These are phyloP conservation scores for Blastobotrys indianensis DNA, from an alignment of 1,139 yeast species.

Conservation along the genomic window DNA sequence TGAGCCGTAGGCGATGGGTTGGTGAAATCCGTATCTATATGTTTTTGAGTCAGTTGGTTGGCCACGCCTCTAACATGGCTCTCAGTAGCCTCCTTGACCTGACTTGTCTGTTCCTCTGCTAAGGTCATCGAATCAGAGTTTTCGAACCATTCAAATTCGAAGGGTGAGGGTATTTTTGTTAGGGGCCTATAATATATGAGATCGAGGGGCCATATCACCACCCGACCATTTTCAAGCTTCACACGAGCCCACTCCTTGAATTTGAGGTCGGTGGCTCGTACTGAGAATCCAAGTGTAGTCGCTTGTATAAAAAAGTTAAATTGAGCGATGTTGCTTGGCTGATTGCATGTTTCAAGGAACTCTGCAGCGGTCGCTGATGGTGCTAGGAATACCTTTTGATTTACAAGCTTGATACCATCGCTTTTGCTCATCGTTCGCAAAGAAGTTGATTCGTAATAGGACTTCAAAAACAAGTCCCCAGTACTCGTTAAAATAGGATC, in stretches of 20 bases:
- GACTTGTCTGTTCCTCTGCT: too few relatives aligned
- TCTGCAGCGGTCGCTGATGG: conserved; percentile 76
- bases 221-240: conserved; percentile 16
- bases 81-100: too few relatives aligned
- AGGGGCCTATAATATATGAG: conserved; percentile 14
- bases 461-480: conserved; percentile 31
- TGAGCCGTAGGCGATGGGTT: too few relatives aligned
- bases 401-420: conserved; percentile 16
- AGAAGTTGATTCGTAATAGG: conserved; percentile 21
- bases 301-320: conserved; percentile 45
- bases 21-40: too few relatives aligned
- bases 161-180: not conserved
- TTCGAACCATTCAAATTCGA: conserved; percentile 11
- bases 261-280: conserved; percentile 18
- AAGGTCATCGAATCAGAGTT: too few relatives aligned
- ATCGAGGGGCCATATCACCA: conserved; percentile 19
- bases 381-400: conserved; percentile 54
- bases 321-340: conserved; percentile 47
- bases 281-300: conserved; percentile 44
- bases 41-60: too few relatives aligned
- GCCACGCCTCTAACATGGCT: too few relatives aligned
- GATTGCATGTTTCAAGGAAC: conserved; percentile 43
- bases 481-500: conserved; percentile 34
- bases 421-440: conserved; percentile 12
- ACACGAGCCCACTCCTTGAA: conserved; percentile 16